Conservation (phyloP, 345 rosid genomes). For the Orychophragmus violaceus region DNA sequence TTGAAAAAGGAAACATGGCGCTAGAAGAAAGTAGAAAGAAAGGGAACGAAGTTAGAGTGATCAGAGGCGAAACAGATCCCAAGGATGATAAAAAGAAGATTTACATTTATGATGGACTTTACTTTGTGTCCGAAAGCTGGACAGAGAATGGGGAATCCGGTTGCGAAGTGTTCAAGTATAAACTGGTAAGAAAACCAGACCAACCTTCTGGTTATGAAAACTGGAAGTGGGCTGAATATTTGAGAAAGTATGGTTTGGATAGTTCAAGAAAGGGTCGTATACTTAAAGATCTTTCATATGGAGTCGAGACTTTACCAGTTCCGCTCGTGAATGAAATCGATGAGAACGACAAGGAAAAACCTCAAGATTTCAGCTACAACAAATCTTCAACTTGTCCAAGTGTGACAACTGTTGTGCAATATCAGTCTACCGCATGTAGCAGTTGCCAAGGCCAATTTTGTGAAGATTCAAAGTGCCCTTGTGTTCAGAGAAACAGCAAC, state of each 20-base stretch:
- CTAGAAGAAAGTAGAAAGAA: slow-evolving; percentile 42
- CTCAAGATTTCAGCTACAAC: slow-evolving; percentile 44
- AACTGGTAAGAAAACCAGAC: slow-evolving; percentile 41
- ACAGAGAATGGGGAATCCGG: slow-evolving; percentile 44
- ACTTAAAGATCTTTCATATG: slow-evolving; percentile 50
- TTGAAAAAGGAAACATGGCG: slow-evolving; percentile 61
- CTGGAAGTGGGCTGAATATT: slow-evolving; percentile 44
- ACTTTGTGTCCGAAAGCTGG: slow-evolving; percentile 44
- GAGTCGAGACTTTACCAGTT: slow-evolving; percentile 47
- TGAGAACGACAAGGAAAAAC: slow-evolving; percentile 39
- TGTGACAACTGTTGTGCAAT: neutral
- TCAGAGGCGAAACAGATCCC: slow-evolving; percentile 47
- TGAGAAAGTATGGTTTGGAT: neutral
- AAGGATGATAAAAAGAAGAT: slow-evolving; percentile 28
- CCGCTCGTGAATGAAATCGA: slow-evolving; percentile 72
- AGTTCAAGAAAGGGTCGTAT: slow-evolving; percentile 35
- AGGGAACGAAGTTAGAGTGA: slow-evolving; percentile 52
- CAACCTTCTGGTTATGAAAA: slow-evolving; percentile 42
- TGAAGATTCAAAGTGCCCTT: slow-evolving; percentile 25
- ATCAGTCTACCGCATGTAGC: neutral
- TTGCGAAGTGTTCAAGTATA: slow-evolving; percentile 43
- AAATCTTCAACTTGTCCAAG: neutral
- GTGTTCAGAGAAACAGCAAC: slow-evolving; percentile 32
- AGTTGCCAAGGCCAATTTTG: neutral
- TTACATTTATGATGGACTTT: slow-evolving; percentile 57